Conservation (phyloP, 164 flowering plant genomes). For the Vitis rupestris region DNA sequence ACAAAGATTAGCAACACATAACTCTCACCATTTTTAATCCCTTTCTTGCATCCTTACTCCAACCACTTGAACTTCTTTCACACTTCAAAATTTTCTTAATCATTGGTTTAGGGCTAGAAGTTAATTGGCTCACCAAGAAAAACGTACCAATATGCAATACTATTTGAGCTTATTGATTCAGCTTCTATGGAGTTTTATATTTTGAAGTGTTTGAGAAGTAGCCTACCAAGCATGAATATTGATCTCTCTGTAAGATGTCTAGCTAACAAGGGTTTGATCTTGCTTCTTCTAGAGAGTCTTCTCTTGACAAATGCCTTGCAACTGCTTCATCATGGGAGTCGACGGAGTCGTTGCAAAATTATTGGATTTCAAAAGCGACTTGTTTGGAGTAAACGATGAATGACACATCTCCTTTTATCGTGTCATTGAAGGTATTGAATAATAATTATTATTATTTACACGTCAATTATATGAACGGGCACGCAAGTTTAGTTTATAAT, state of each 20-base stretch:
- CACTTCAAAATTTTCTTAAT: neutral
- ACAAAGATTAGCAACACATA: slow-evolving; percentile 11
- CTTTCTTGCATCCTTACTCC: slow-evolving; percentile 1
- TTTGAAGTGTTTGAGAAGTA: slow-evolving; percentile 33
- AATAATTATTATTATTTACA: neutral
- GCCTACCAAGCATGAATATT: slow-evolving; percentile 13
- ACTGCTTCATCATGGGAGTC: slow-evolving; percentile 18
- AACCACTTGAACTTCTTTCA: slow-evolving; percentile 1
- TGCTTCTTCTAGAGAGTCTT: slow-evolving; percentile 6
- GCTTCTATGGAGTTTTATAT: neutral
- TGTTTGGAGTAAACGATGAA: too few species aligned
- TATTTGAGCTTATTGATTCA: neutral
- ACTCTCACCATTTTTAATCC: neutral
- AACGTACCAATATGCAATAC: slow-evolving; percentile 1
- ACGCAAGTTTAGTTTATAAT: slow-evolving; percentile 17
- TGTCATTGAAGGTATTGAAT: neutral
- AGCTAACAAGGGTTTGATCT: slow-evolving; percentile 9
- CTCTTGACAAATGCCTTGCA: slow-evolving; percentile 12
- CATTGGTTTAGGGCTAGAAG: neutral
- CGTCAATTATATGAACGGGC: neutral
- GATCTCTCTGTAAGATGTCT: neutral
- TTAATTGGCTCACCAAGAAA: neutral
- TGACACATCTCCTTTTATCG: neutral
- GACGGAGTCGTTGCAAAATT: neutral
- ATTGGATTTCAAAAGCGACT: neutral